Conservation (phyloP, 306 rosid genomes). For the Gynostemma pentaphyllum region DNA sequence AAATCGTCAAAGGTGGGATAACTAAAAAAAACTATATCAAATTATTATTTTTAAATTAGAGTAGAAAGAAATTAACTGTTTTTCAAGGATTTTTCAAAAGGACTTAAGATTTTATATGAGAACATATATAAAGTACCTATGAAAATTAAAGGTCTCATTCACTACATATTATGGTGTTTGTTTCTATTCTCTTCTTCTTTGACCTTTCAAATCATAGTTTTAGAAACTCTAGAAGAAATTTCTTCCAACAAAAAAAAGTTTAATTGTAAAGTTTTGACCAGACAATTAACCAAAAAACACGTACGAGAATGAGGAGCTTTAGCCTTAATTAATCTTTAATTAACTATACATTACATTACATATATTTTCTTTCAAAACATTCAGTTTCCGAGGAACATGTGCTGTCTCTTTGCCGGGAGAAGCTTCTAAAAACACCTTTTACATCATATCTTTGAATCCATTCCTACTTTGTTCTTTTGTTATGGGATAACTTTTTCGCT, state of each 20-base stretch:
- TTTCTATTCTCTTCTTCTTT: neutral
- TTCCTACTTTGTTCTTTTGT: neutral
- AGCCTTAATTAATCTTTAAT: neutral
- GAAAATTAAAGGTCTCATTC: no score
- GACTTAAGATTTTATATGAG: no score
- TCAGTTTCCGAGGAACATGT: constrained; percentile 19
- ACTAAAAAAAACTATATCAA: no score
- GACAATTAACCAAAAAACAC: constrained; percentile 12
- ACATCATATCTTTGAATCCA: constrained; percentile 5
- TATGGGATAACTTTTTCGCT: neutral
- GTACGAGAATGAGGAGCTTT: constrained; percentile 2
- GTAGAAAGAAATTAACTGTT: no score
- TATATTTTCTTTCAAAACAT: neutral
- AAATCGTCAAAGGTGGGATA: no score
- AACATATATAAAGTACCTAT: no score
- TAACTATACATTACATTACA: neutral
- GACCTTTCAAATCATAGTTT: neutral
- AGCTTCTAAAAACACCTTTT: neutral
- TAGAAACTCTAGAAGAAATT: neutral
- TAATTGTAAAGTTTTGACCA: neutral
- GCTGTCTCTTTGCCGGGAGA: constrained; percentile 34
- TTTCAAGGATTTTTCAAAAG: no score
- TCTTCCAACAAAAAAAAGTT: no score
- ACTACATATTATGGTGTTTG: no score
- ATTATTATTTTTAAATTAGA: no score